Percentiles rank a stretch among this genome's conserved stretches.
phyloP scores from a whole-genome alignment of 139 green algal species.

The Monoraphidium neglectum region DNA sequence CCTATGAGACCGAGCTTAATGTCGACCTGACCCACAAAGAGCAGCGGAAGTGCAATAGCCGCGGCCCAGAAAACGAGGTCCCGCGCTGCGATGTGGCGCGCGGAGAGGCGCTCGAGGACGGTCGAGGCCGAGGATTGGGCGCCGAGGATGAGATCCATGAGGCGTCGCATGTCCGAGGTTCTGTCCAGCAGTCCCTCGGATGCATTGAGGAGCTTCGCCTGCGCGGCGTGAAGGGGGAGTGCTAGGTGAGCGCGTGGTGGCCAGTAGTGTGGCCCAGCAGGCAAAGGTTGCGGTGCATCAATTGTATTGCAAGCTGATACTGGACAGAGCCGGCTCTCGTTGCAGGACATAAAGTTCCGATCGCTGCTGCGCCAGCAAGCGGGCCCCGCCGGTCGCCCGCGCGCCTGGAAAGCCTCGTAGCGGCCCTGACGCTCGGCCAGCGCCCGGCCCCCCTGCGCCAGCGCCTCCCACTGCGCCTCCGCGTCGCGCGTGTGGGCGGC shows the following conservation, averaged over 20 bases:
- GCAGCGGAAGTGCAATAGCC: background rate
- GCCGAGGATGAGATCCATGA: slow-evolving; percentile 18
- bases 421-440: slow-evolving; percentile 12
- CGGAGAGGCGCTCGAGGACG: background rate
- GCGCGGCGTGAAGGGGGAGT: background rate
- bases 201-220: slow-evolving; percentile 17
- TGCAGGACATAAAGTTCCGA: too few relatives aligned
- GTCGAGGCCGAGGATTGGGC: slow-evolving; percentile 1
- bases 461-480: background rate
- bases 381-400: background rate
- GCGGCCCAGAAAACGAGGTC: slow-evolving; percentile 6
- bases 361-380: background rate
- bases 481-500: too few relatives aligned
- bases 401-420: slow-evolving; percentile 22
- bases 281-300: background rate
- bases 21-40: slow-evolving; percentile 14
- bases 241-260: background rate
- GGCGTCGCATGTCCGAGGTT: slow-evolving; percentile 8
- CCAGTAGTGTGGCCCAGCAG: background rate
- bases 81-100: background rate
- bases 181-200: slow-evolving; percentile 14
- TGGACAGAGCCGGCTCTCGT: too few relatives aligned
- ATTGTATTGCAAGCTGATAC: background rate
- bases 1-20: slow-evolving; percentile 8
- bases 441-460: background rate